Evolutionary conservation across 2,329 filamentous ascomycete genomes (phyloP).

Genomic region (Cercospora brassicicola): DNA sequence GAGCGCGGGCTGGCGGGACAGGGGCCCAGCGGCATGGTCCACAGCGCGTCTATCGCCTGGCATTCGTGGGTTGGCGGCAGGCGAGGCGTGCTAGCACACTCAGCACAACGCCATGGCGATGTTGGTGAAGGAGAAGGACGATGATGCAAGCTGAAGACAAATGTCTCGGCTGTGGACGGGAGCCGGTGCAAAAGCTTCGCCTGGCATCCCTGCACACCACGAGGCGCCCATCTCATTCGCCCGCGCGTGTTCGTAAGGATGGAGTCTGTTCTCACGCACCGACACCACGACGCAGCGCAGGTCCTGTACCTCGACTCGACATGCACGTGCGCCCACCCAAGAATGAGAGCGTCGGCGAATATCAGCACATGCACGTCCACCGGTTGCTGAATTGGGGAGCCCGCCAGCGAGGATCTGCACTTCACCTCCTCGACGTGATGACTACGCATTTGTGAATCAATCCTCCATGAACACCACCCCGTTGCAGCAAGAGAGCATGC

Average conservation of each 20-base stretch:
- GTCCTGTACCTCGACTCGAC: not conserved
- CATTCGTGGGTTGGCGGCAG: not conserved
- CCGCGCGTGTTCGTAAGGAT: not conserved
- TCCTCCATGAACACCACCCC: not conserved
- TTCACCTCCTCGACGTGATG: not conserved
- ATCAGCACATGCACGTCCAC: not conserved
- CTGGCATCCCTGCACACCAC: conserved; percentile 1
- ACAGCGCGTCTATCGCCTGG: not conserved
- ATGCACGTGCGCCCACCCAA: not conserved
- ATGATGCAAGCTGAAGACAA: conserved; percentile 10
- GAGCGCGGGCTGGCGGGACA: not conserved
- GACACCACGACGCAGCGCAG: not conserved
- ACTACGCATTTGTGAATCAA: not conserved
- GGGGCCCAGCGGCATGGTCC: not conserved
- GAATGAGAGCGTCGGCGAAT: not conserved
- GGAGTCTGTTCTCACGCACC: not conserved
- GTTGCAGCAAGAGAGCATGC: not conserved
- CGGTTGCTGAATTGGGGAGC: not conserved
- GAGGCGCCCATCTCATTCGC: not conserved
- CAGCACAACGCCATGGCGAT: not conserved
- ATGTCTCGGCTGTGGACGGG: not conserved
- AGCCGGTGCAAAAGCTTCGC: conserved; percentile 3
- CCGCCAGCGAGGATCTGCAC: not conserved
- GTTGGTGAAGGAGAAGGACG: not conserved
- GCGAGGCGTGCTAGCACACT: not conserved